Conservation (phyloP, 257 asterid genomes). For the Petunia secreta region DNA sequence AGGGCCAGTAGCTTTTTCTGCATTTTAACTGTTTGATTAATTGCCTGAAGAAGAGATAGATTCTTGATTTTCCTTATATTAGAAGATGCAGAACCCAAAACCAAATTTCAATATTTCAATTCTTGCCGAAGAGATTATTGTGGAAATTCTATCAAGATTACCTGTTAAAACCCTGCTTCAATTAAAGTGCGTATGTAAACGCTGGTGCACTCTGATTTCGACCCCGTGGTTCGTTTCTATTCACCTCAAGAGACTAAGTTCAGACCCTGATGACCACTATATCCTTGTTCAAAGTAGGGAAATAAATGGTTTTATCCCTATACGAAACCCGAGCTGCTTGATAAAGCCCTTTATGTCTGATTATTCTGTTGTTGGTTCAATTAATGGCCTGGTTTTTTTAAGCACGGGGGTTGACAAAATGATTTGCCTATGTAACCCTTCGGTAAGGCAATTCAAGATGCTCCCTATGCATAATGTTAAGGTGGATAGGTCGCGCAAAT, state of each 20-base stretch:
- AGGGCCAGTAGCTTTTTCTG: too few relatives aligned
- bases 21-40: constrained; percentile 13
- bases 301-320: too few relatives aligned
- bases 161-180: neutral
- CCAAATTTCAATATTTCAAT: neutral
- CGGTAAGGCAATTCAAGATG: neutral
- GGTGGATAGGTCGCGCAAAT: neutral
- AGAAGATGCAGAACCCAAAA: neutral
- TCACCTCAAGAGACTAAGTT: neutral
- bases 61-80: neutral
- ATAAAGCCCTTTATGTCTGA: neutral
- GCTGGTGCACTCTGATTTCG: constrained; percentile 1
- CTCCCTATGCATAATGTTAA: neutral
- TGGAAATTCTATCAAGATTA: neutral
- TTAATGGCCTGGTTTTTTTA: constrained; percentile 19
- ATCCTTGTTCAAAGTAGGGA: neutral
- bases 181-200: constrained; percentile 5
- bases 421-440: constrained; percentile 12
- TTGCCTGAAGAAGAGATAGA: neutral
- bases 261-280: neutral
- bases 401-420: neutral
- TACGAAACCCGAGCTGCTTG: too few relatives aligned
- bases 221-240: constrained; percentile 5
- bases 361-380: constrained; percentile 12
- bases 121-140: constrained; percentile 1